A percentile compares a stretch with the other conserved stretches of the same genome.
phyloP scores from a whole-genome alignment of 192 early-diverging fungal genomes.

The Backusella tarrabulga region DNA sequence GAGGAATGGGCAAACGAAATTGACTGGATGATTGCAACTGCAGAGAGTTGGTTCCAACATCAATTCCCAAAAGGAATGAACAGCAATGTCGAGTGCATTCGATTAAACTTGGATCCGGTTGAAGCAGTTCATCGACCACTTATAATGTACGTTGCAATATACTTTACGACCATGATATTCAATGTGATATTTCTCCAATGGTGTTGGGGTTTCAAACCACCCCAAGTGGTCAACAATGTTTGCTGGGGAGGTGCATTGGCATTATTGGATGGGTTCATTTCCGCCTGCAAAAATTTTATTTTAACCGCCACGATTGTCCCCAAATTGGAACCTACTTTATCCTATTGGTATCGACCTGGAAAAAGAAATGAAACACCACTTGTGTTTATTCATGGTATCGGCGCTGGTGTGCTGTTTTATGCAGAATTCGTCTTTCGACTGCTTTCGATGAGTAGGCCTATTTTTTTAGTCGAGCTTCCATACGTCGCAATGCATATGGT shows the following conservation, averaged over 20 bases:
- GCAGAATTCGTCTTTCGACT: slow-evolving; percentile 48
- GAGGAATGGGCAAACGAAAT: slow-evolving; percentile 39
- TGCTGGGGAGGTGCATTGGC: slow-evolving; percentile 21
- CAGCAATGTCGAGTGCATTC: slow-evolving; percentile 51
- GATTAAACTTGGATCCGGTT: slow-evolving; percentile 54
- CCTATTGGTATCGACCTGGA: background rate
- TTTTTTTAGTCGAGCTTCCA: slow-evolving; percentile 59
- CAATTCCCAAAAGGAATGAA: slow-evolving; percentile 45
- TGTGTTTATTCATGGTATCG: slow-evolving; percentile 71
- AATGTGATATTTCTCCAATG: slow-evolving; percentile 4
- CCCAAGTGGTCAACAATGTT: background rate
- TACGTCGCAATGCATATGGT: slow-evolving; percentile 66
- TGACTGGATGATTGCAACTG: slow-evolving; percentile 35
- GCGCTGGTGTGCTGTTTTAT: slow-evolving; percentile 58
- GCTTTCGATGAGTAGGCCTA: slow-evolving; percentile 39
- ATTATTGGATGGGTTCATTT: background rate
- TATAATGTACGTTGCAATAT: slow-evolving; percentile 50
- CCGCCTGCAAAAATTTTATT: background rate
- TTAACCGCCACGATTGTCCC: background rate
- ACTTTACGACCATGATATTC: slow-evolving; percentile 24
- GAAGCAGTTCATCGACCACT: slow-evolving; percentile 56
- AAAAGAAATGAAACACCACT: slow-evolving; percentile 43
- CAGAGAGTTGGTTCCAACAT: slow-evolving; percentile 37
- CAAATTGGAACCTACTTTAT: background rate
- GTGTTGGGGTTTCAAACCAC: slow-evolving; percentile 20